Evolutionary conservation across 1,284 basidiomycete species (phyloP).

Genomic region (Ganoderma resinaceum): DNA sequence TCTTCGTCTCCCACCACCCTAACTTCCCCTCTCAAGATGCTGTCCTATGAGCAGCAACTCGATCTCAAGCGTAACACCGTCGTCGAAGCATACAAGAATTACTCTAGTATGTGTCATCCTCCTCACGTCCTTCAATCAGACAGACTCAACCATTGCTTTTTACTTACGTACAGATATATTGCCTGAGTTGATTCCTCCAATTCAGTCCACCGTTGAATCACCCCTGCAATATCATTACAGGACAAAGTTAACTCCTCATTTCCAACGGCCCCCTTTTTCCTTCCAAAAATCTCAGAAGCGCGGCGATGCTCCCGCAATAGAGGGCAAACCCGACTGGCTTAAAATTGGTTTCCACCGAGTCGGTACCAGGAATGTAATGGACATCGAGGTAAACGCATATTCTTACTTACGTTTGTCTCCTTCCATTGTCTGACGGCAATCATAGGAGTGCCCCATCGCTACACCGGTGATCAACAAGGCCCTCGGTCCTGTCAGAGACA

Average conservation of each 20-base stretch:
- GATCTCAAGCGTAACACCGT: slow-evolving; percentile 88
- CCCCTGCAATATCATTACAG: slow-evolving; percentile 93
- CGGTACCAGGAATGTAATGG: slow-evolving; percentile 81
- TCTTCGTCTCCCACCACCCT: not conserved
- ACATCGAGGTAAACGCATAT: slow-evolving; percentile 82
- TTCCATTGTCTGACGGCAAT: not conserved
- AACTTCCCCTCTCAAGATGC: slow-evolving; percentile 62
- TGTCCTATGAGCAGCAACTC: slow-evolving; percentile 89
- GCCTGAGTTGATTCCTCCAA: slow-evolving; percentile 63
- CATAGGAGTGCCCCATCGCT: slow-evolving; percentile 92
- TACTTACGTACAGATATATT: slow-evolving; percentile 56
- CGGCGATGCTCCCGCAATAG: slow-evolving; percentile 35
- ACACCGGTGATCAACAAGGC: slow-evolving; percentile 83
- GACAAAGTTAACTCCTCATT: slow-evolving; percentile 98
- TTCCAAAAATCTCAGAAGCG: slow-evolving; percentile 43
- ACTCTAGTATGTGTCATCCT: slow-evolving; percentile 59
- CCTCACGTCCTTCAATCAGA: not conserved
- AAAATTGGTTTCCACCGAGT: slow-evolving; percentile 92
- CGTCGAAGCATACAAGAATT: slow-evolving; percentile 85
- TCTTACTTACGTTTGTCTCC: not conserved
- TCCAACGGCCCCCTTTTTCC: slow-evolving; percentile 79
- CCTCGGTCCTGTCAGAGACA: slow-evolving; percentile 66
- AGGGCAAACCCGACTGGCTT: slow-evolving; percentile 64
- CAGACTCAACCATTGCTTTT: not conserved
- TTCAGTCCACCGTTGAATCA: slow-evolving; percentile 83